These are phyloP conservation scores for Talaromyces stipitatus DNA, from an alignment of 495 filamentous ascomycete genomes.

Conservation along the genomic window DNA sequence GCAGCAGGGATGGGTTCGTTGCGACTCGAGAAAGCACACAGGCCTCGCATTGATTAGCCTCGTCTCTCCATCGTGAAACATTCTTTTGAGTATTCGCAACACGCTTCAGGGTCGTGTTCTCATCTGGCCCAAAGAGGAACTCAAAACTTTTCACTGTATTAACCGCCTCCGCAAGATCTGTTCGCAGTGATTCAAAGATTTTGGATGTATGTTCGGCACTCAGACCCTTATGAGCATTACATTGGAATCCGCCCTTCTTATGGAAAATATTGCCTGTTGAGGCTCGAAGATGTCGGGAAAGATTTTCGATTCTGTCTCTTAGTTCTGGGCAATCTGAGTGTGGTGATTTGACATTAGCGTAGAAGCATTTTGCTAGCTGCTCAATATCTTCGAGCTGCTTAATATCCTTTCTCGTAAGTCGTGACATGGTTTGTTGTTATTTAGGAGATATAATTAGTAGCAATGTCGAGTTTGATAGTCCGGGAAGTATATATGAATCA, in stretches of 20 bases:
- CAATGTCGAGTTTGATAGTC: too few relatives aligned
- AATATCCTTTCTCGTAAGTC: too few relatives aligned
- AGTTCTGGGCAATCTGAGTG: neutral
- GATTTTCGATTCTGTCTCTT: constrained; percentile 5
- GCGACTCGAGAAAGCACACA: constrained; percentile 34
- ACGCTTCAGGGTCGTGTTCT: constrained; percentile 8
- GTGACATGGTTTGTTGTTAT: too few relatives aligned
- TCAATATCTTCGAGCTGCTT: too few relatives aligned
- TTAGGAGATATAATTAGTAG: too few relatives aligned
- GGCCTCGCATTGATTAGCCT: constrained; percentile 29
- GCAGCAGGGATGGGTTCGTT: constrained; percentile 10
- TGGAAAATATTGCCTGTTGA: neutral
- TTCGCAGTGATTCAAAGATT: neutral
- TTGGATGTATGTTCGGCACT: constrained; percentile 14
- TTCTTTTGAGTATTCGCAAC: constrained; percentile 19
- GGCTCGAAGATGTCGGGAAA: constrained; percentile 8
- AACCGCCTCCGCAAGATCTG: neutral
- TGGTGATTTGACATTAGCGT: neutral
- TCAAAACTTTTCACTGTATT: neutral
- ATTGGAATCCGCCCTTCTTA: constrained; percentile 3
- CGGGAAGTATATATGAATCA: too few relatives aligned
- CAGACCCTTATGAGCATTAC: constrained; percentile 16
- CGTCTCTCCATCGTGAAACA: constrained; percentile 9
- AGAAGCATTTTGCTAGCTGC: neutral
- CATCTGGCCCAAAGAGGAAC: constrained; percentile 5